Conservation (phyloP, 495 filamentous ascomycete species). For the Letharia lupina region DNA sequence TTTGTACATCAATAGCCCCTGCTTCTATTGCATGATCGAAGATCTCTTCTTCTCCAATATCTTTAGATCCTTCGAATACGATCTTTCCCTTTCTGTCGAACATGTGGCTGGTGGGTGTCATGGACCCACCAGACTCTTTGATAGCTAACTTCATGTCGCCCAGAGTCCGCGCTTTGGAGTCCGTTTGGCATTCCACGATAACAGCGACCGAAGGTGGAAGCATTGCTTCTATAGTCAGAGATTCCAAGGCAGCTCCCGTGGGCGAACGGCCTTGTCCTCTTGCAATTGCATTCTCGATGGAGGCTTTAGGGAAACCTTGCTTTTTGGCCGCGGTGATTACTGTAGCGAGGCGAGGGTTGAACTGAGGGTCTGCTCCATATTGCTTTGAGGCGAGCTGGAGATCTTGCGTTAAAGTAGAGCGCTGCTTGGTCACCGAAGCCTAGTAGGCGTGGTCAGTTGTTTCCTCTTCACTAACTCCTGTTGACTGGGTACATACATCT, state of each 20-base stretch:
- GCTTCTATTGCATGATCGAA: conserved; percentile 80
- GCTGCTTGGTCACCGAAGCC: conserved; percentile 40
- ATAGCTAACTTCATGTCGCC: conserved; percentile 60
- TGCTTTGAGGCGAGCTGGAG: conserved; percentile 41
- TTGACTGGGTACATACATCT: conserved; percentile 40
- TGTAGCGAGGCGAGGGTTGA: conserved; percentile 65
- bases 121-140: conserved; percentile 57
- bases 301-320: conserved; percentile 70
- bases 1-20: conserved; percentile 71
- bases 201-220: conserved; percentile 67
- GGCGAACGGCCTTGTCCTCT: conserved; percentile 76
- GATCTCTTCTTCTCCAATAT: conserved; percentile 58
- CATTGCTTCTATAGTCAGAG: conserved; percentile 72
- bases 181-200: conserved; percentile 77
- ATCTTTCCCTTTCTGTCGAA: conserved; percentile 73
- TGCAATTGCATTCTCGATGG: conserved; percentile 75
- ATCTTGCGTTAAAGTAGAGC: conserved; percentile 42
- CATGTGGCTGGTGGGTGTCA: conserved; percentile 68
- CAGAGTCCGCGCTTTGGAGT: conserved; percentile 64
- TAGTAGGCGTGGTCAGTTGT: conserved; percentile 24
- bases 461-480: not conserved
- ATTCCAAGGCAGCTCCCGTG: conserved; percentile 63
- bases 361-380: conserved; percentile 58
- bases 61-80: conserved; percentile 55
- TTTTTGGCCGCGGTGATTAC: conserved; percentile 76